Conservation (phyloP, 2,329 filamentous ascomycete genomes). For the Monilinia aucupariae region DNA sequence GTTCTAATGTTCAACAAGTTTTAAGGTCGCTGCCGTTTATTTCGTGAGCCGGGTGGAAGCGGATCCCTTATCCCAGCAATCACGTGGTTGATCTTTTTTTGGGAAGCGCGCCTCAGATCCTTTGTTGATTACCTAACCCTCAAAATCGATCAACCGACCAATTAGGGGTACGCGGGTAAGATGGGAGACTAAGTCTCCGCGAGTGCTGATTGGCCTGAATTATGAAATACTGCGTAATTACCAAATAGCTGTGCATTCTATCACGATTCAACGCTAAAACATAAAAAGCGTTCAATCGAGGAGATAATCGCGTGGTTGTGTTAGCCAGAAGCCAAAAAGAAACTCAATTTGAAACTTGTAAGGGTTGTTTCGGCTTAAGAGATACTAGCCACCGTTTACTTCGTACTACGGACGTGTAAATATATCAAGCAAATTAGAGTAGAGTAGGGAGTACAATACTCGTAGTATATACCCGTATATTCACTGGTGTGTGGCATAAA, state of each 20-base stretch:
- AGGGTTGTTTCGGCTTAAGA: slow-evolving; percentile 2
- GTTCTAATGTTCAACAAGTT: slow-evolving; percentile 21
- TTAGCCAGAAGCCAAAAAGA: neutral
- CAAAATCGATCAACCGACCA: too few relatives aligned
- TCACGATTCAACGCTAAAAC: too few relatives aligned
- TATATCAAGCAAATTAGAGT: neutral
- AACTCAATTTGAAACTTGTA: neutral
- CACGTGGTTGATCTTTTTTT: slow-evolving; percentile 1
- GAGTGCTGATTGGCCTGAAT: too few relatives aligned
- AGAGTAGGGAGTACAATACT: too few relatives aligned
- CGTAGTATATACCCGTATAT: neutral
- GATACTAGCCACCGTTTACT: neutral
- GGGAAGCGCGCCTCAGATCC: too few relatives aligned
- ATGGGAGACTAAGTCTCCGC: too few relatives aligned
- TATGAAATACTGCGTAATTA: too few relatives aligned
- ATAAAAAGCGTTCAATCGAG: too few relatives aligned
- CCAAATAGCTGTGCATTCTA: too few relatives aligned
- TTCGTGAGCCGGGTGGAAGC: slow-evolving; percentile 5
- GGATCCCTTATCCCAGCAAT: neutral
- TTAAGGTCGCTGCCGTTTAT: slow-evolving; percentile 13
- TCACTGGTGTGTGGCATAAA: neutral
- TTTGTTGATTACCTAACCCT: too few relatives aligned
- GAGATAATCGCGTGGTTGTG: neutral
- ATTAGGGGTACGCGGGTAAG: too few relatives aligned
- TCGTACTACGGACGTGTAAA: too few relatives aligned